Evolutionary conservation across 371 early-diverging fungal species (phyloP).

Genomic region (Coemansia sp.): DNA sequence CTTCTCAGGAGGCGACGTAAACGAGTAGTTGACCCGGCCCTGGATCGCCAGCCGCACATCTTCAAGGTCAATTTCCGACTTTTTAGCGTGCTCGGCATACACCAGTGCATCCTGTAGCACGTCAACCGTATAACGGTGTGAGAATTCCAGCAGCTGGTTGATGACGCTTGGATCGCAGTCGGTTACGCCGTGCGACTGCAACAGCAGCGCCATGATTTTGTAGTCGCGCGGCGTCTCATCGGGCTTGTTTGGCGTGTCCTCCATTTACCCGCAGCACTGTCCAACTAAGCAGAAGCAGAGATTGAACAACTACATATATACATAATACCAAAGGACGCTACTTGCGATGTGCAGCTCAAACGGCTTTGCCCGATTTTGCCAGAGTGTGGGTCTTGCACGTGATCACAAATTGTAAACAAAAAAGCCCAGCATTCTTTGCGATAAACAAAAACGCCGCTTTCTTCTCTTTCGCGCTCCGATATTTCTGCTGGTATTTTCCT

Average conservation of each 20-base stretch:
- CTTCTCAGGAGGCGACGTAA: constrained; percentile 85
- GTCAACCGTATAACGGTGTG: constrained; percentile 90
- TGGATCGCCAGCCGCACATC: constrained; percentile 95
- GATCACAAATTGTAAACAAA: no score
- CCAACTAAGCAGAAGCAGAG: no score
- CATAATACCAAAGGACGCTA: no score
- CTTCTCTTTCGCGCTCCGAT: no score
- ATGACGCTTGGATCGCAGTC: constrained; percentile 98
- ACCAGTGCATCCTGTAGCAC: constrained; percentile 92
- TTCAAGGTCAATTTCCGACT: constrained; percentile 77
- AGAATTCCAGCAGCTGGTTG: constrained; percentile 95
- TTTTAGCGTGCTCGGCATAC: constrained; percentile 93
- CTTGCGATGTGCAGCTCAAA: no score
- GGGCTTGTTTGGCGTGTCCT: constrained; percentile 40
- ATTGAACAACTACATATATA: no score
- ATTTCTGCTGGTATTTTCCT: no score
- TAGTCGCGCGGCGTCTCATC: constrained; percentile 79
- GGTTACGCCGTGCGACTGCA: constrained; percentile 89
- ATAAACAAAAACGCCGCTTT: no score
- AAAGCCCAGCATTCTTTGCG: no score
- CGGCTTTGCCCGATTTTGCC: no score
- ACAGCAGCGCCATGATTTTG: constrained; percentile 86
- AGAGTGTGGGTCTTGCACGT: no score
- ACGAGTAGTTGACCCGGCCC: constrained; percentile 85
- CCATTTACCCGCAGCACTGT: constrained; percentile 11